Base-by-base conservation (phyloP, 2,329 filamentous ascomycete species). In the Fusarium redolens region DNA sequence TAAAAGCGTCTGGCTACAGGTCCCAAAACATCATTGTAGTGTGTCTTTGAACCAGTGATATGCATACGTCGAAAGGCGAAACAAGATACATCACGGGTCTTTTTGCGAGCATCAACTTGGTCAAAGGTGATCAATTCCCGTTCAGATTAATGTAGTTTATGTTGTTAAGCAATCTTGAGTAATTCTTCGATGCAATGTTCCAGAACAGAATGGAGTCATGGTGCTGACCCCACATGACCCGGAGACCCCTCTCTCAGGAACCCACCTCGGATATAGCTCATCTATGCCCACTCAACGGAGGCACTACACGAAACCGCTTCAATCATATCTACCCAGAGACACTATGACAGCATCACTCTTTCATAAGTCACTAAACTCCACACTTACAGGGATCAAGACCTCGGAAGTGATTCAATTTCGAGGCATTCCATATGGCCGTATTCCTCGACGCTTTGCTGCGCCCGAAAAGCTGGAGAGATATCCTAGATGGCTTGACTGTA, bases 381-480 rank as follows among this genome's bases (percentile, higher is more conserved):
- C 25, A 1, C 30, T 69, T 0, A 33, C 14, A 1, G 66, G 66
- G 3, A 3, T 69, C 2, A 18, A 28, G 0, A 14, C 9, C 9
- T 13, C 15, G 0, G 20, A 28, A 2, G 38, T 68, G 12, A 38
- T 52, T 20, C 66, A 69, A 10, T 69, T 69, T 18, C 50, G 65
- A 4, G 66, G 66, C 9, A 69, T 69, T 12, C 57, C 57, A 1
- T 69, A 69, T 15, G 57, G 33, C 1, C 20, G n/a, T 1, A 31
- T 69, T 10, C 65, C 65, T 3, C 50, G 30, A 3, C 57, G 66
- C 18, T 69, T 69, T 17, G 57, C 44, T 4, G 50, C 44, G 1
- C 43, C 66, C 4, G 57, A 64, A 4, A 41, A 22, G 3, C 30
- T 69, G 0, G n/a, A 43, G 0, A 7, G n/a, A 2, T 51, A 56